Percentiles rank a stretch among this genome's conserved stretches.
These are phyloP conservation scores for Pyrus bretschneideri DNA, from an alignment of 306 rosid genomes.

Conservation along the genomic window DNA sequence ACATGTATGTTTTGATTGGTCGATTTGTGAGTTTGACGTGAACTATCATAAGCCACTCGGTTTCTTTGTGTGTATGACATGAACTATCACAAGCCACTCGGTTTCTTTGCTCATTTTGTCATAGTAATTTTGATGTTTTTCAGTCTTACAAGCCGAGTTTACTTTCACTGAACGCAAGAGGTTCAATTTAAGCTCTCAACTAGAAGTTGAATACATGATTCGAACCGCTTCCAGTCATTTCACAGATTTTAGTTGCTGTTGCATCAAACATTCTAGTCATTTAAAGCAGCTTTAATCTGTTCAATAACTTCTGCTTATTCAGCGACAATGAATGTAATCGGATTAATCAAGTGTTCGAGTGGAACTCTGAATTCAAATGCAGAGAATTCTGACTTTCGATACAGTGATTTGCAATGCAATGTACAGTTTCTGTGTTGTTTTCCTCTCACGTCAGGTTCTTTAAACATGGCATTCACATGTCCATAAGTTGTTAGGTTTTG, in stretches of 20 bases:
- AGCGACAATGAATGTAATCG: background rate
- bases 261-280: background rate
- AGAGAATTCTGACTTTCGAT: background rate
- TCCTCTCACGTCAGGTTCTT: too few relatives aligned
- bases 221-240: background rate
- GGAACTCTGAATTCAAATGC: background rate
- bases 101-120: background rate
- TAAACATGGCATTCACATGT: slow-evolving; percentile 54
- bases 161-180: background rate
- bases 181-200: background rate
- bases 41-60: background rate
- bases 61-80: background rate
- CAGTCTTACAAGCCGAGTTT: background rate
- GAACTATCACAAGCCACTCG: background rate
- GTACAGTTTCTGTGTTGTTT: too few relatives aligned
- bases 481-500: slow-evolving; percentile 16
- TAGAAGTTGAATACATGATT: background rate
- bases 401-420: background rate
- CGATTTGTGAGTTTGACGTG: background rate
- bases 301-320: background rate
- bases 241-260: background rate
- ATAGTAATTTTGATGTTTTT: background rate
- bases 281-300: background rate
- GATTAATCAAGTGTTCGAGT: background rate
- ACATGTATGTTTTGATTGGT: background rate